phyloP scores from a whole-genome alignment of 1,139 yeast genomes.

The Pichia sp. region DNA sequence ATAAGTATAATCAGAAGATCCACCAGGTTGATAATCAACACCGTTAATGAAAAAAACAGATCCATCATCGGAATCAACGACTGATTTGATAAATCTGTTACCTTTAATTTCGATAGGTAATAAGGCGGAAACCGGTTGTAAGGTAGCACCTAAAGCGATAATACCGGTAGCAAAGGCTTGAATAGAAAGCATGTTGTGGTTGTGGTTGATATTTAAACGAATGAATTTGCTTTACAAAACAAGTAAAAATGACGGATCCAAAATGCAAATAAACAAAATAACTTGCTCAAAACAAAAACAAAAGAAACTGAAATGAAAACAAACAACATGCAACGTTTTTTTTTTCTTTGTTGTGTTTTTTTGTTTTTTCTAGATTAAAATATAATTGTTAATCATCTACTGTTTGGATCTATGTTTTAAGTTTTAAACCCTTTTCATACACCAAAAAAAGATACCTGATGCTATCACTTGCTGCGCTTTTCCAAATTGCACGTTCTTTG shows the following conservation, averaged over 20 bases:
- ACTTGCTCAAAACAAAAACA: background rate
- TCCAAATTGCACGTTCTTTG: background rate
- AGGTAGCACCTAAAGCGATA: slow-evolving; percentile 2
- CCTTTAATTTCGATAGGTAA: slow-evolving; percentile 43
- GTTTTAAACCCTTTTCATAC: background rate
- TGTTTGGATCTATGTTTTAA: background rate
- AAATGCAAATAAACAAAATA: background rate
- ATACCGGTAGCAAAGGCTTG: slow-evolving; percentile 3
- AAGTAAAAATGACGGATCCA: background rate
- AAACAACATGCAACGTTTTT: no score
- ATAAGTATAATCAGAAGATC: slow-evolving; percentile 56
- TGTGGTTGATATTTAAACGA: background rate
- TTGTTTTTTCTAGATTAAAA: no score
- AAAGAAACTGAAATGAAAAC: no score
- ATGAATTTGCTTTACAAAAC: background rate
- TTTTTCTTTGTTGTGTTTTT: no score
- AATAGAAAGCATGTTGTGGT: slow-evolving; percentile 3
- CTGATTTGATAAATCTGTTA: slow-evolving; percentile 43
- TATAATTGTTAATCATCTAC: no score
- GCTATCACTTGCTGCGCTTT: background rate
- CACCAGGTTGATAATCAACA: slow-evolving; percentile 86
- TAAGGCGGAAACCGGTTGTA: slow-evolving; percentile 25
- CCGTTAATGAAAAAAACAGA: slow-evolving; percentile 49
- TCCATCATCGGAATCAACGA: slow-evolving; percentile 36
- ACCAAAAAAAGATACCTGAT: background rate